Evolutionary conservation across 2,329 filamentous ascomycete genomes (phyloP).

Genomic region (Neopestalotiopsis sp.): DNA sequence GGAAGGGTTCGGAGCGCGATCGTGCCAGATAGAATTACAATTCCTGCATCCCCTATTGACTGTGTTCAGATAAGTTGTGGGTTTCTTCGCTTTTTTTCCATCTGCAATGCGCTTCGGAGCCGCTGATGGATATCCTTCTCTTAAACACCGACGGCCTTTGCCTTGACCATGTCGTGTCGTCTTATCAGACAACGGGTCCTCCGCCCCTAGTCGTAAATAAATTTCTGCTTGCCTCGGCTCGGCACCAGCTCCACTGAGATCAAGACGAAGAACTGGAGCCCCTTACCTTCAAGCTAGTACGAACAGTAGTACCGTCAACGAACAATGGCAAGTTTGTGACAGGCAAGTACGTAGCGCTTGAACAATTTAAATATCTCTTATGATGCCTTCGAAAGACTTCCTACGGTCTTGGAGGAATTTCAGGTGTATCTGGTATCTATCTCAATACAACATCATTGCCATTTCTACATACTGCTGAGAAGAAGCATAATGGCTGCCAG

Average conservation of each 20-base stretch:
- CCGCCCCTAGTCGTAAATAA: constrained; percentile 7
- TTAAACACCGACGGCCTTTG: constrained; percentile 15
- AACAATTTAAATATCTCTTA: constrained; percentile 14
- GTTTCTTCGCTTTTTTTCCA: neutral
- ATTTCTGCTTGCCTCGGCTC: constrained; percentile 15
- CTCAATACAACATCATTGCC: neutral
- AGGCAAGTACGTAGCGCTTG: too few relatives aligned
- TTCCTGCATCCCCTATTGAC: constrained; percentile 11
- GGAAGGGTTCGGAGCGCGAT: constrained; percentile 3
- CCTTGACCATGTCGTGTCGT: constrained; percentile 8
- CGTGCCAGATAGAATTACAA: constrained; percentile 11
- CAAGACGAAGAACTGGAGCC: neutral
- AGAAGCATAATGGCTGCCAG: constrained; percentile 25
- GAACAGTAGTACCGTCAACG: neutral
- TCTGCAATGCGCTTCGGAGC: neutral
- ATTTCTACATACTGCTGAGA: neutral
- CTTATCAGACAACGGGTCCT: constrained; percentile 11
- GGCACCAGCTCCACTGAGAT: constrained; percentile 11
- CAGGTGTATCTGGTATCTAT: neutral
- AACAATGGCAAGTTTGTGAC: neutral
- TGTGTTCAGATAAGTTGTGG: constrained; percentile 10
- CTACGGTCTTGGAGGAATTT: neutral
- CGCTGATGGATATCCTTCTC: constrained; percentile 4
- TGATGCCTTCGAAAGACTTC: neutral
- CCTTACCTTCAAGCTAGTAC: neutral